Percentiles rank a stretch among this genome's conserved stretches.
phyloP scores from a whole-genome alignment of 192 early-diverging fungal genomes.

The Coemansia sp. region DNA sequence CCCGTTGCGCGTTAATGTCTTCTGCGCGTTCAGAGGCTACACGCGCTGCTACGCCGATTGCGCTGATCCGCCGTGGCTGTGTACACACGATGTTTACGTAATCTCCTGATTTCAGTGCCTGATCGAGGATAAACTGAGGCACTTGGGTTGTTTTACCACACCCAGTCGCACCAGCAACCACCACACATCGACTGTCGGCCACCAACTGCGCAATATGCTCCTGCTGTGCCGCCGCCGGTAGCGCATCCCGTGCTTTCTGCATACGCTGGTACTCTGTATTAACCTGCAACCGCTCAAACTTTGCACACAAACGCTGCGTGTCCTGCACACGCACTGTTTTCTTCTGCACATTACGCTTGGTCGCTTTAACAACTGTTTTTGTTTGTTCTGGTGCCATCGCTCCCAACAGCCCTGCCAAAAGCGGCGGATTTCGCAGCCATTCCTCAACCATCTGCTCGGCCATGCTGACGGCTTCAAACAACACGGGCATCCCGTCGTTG shows the following conservation, averaged over 20 bases:
- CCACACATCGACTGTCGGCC: conserved; percentile 9
- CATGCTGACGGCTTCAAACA: conserved; percentile 62
- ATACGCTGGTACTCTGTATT: conserved; percentile 20
- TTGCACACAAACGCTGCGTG: conserved; percentile 6
- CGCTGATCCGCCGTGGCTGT: conserved; percentile 84
- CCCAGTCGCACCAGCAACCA: conserved; percentile 51
- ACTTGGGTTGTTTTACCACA: conserved; percentile 71
- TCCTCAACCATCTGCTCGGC: conserved; percentile 52
- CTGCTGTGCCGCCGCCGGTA: conserved; percentile 22
- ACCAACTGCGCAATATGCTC: conserved; percentile 16
- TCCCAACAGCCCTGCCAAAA: conserved; percentile 29
- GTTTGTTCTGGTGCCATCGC: conserved; percentile 50
- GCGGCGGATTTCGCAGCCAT: conserved; percentile 35
- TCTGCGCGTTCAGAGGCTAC: conserved; percentile 65
- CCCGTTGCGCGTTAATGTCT: not conserved
- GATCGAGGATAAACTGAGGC: conserved; percentile 83
- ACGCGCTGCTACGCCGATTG: conserved; percentile 63
- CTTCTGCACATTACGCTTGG: not conserved
- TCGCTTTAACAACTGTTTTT: not conserved
- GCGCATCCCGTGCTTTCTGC: conserved; percentile 17
- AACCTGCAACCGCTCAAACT: conserved; percentile 17
- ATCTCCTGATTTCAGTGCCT: conserved; percentile 53
- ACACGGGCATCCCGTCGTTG: conserved; percentile 43
- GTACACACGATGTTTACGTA: conserved; percentile 76
- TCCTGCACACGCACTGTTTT: conserved; percentile 16